These are phyloP conservation scores for Rhinocladiella similis DNA, from an alignment of 2,329 filamentous ascomycete species.

Conservation along the genomic window DNA sequence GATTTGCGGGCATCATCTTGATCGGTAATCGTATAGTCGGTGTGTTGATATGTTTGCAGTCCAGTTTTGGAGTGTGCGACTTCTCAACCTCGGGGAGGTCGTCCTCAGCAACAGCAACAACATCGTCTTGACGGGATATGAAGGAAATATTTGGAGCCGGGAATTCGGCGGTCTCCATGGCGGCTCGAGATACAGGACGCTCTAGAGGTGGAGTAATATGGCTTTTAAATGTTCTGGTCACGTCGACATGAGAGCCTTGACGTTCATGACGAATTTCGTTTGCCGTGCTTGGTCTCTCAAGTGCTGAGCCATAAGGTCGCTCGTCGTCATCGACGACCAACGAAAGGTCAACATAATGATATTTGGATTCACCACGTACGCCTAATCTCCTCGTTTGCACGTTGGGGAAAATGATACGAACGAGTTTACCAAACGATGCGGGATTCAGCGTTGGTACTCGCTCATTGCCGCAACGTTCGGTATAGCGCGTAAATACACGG, in stretches of 20 bases:
- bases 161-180: constrained; percentile 35
- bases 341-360: constrained; percentile 72
- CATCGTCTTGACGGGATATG: constrained; percentile 8
- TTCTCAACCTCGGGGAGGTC: neutral
- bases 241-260: constrained; percentile 20
- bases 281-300: constrained; percentile 25
- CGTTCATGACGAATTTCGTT: constrained; percentile 18
- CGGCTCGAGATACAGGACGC: constrained; percentile 24
- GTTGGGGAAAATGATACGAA: constrained; percentile 92
- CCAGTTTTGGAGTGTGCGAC: constrained; percentile 16
- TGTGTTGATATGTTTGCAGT: constrained; percentile 30
- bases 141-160: constrained; percentile 31
- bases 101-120: neutral
- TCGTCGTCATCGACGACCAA: constrained; percentile 33
- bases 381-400: constrained; percentile 90
- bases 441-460: constrained; percentile 94
- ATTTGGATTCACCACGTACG: constrained; percentile 95
- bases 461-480: constrained; percentile 86
- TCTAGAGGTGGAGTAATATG: constrained; percentile 22
- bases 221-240: constrained; percentile 15
- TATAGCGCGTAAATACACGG: constrained; percentile 93
- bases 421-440: constrained; percentile 95
- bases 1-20: constrained; percentile 18
- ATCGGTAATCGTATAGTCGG: constrained; percentile 25
- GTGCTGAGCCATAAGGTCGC: constrained; percentile 14